Conservation (phyloP, 2,329 filamentous ascomycete species). For the Aspergillus amoenus region DNA sequence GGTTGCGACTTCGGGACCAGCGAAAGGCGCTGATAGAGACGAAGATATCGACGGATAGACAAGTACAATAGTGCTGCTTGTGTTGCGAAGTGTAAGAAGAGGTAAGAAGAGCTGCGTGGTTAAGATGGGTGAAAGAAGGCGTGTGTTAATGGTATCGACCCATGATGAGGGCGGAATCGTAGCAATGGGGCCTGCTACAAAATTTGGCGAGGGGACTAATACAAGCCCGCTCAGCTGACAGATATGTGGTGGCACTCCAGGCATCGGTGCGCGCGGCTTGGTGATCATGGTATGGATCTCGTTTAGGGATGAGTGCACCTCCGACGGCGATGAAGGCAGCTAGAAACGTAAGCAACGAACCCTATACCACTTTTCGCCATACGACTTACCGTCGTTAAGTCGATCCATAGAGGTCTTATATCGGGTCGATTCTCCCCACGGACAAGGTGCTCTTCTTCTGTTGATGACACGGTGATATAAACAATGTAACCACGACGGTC, state of each 20-base stretch:
- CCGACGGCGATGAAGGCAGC: constrained; percentile 59
- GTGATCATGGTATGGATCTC: constrained; percentile 71
- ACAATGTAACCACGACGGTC: constrained; percentile 92
- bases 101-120: constrained; percentile 88
- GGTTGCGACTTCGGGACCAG: constrained; percentile 79
- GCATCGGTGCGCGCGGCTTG: constrained; percentile 71
- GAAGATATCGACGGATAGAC: constrained; percentile 47
- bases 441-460: constrained; percentile 80
- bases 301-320: constrained; percentile 65
- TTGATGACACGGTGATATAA: constrained; percentile 81
- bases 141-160: constrained; percentile 88
- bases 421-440: constrained; percentile 75
- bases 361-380: not conserved
- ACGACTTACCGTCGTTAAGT: constrained; percentile 60
- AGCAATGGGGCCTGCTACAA: constrained; percentile 79
- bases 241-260: constrained; percentile 72
- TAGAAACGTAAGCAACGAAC: constrained; percentile 33
- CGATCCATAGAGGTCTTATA: constrained; percentile 76
- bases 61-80: constrained; percentile 47
- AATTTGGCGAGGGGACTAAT: constrained; percentile 75
- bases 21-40: constrained; percentile 44
- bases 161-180: constrained; percentile 81
- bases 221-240: constrained; percentile 77
- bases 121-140: constrained; percentile 84
- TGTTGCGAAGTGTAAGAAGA: constrained; percentile 63